Conservation (phyloP, 23 red algal species). For the Chondrus crispus region DNA sequence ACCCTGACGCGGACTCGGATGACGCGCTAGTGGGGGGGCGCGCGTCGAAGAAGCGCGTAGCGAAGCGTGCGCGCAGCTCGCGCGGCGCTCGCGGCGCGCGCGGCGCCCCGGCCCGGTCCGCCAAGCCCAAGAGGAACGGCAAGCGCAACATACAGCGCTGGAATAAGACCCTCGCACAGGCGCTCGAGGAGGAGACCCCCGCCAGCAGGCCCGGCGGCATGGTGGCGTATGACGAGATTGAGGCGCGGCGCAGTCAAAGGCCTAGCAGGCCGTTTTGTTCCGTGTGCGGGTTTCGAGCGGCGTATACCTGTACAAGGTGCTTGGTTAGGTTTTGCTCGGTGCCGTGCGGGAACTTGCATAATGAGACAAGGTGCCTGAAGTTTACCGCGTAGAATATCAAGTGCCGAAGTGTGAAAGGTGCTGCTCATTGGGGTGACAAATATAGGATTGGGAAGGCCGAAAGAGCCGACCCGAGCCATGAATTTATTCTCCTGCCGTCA, state of each 20-base stretch:
- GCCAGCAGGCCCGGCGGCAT: neutral
- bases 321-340: slow-evolving; percentile 46
- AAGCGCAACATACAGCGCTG: neutral
- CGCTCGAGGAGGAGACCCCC: slow-evolving; percentile 23
- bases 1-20: slow-evolving; percentile 29
- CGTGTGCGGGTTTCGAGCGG: slow-evolving; percentile 30
- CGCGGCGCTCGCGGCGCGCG: neutral
- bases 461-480: no score
- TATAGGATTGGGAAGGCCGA: no score
- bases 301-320: slow-evolving; percentile 52
- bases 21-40: neutral
- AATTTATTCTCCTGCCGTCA: no score
- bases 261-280: slow-evolving; percentile 43
- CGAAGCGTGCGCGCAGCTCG: neutral
- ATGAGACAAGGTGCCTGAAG: slow-evolving; percentile 48
- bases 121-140: neutral
- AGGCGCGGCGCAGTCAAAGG: neutral
- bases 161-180: slow-evolving; percentile 19
- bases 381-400: neutral
- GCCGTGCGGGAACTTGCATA: slow-evolving; percentile 26
- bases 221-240: slow-evolving; percentile 15
- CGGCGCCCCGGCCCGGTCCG: neutral
- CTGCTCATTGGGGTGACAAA: no score
- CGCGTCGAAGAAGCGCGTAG: neutral
- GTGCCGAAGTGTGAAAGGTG: neutral